A percentile compares a stretch with the other conserved stretches of the same genome.
These are phyloP conservation scores for Tagetes erecta DNA, from an alignment of 129 eudicot genomes.

Conservation along the genomic window DNA sequence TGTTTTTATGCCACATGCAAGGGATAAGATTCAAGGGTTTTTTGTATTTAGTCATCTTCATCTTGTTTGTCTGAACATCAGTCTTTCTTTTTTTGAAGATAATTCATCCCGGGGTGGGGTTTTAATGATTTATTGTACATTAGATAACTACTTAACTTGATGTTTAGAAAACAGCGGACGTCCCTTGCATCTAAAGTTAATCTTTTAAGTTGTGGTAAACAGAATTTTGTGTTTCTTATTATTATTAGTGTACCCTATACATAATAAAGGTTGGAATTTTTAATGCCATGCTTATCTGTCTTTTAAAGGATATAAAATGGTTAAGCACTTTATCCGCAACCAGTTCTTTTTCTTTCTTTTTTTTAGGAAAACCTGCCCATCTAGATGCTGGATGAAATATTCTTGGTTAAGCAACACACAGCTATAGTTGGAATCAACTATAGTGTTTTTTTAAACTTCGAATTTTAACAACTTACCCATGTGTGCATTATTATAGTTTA, in stretches of 20 bases:
- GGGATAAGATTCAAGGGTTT: neutral
- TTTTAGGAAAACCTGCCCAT: neutral
- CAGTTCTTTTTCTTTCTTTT: neutral
- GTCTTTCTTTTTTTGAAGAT: neutral
- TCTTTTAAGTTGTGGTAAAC: neutral
- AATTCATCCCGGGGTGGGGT: neutral
- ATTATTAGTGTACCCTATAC: neutral
- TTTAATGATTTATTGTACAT: neutral
- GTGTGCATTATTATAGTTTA: neutral
- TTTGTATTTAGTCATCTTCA: neutral
- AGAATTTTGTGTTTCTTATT: neutral
- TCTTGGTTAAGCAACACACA: neutral
- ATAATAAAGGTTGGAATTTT: neutral
- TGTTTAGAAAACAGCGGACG: neutral
- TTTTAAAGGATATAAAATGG: neutral
- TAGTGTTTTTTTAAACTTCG: neutral
- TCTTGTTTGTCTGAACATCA: neutral
- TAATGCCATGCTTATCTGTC: neutral
- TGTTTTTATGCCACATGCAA: too few relatives aligned
- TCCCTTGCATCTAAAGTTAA: neutral
- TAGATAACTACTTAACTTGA: neutral
- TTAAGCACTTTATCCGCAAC: neutral
- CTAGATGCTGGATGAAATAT: neutral
- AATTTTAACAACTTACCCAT: neutral
- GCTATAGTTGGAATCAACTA: neutral